phyloP scores from a whole-genome alignment of 2,329 filamentous ascomycete species.

The Ophioceras dolichostomum region DNA sequence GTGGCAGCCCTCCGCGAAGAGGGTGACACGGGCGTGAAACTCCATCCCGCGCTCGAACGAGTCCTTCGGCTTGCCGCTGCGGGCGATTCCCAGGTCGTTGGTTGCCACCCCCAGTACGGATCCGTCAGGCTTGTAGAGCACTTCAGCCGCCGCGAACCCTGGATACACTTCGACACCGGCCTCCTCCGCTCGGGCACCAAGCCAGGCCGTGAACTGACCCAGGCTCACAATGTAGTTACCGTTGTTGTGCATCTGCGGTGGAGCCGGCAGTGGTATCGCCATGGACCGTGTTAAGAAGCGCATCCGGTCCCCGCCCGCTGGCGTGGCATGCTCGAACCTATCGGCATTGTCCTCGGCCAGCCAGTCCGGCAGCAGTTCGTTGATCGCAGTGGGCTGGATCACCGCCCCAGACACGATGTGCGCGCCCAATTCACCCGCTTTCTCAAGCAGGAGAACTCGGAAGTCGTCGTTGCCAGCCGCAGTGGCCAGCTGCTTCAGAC shows the following conservation, averaged over 20 bases:
- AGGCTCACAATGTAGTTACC: conserved; percentile 96
- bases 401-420: conserved; percentile 96
- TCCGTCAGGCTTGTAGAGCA: conserved; percentile 77
- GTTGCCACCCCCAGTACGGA: conserved; percentile 90
- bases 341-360: conserved; percentile 76
- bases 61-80: conserved; percentile 76
- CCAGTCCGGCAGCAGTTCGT: conserved; percentile 92
- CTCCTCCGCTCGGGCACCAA: conserved; percentile 93
- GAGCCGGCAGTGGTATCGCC: conserved; percentile 70
- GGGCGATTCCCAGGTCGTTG: conserved; percentile 78
- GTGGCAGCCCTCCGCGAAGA: conserved; percentile 86
- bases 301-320: conserved; percentile 78
- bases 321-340: conserved; percentile 77
- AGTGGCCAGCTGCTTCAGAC: conserved; percentile 88
- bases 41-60: conserved; percentile 96
- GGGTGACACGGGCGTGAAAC: conserved; percentile 83
- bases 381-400: conserved; percentile 75
- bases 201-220: conserved; percentile 91
- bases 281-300: conserved; percentile 77
- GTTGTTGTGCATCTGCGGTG: conserved; percentile 96
- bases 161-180: conserved; percentile 92
- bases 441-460: conserved; percentile 82
- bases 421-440: conserved; percentile 86
- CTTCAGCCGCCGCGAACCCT: conserved; percentile 87
- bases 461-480: conserved; percentile 94